phyloP scores from a whole-genome alignment of 1,284 basidiomycete genomes.

The Papiliotrema nemorosa region DNA sequence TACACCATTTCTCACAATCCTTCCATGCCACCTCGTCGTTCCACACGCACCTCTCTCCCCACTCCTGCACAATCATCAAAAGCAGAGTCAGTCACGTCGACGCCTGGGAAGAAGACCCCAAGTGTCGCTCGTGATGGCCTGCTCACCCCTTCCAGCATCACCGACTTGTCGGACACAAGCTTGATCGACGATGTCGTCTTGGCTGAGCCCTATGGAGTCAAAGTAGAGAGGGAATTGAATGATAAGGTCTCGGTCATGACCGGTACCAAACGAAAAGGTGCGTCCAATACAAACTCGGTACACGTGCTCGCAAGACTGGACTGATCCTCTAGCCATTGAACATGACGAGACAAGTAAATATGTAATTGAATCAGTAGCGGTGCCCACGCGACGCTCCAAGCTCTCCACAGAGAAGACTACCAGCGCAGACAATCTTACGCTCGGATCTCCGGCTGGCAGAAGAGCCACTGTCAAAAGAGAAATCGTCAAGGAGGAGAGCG shows the following conservation, averaged over 20 bases:
- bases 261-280: constrained; percentile 19
- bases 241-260: neutral
- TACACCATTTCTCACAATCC: too few species aligned
- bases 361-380: constrained; percentile 23
- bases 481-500: neutral
- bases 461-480: constrained; percentile 9
- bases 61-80: constrained; percentile 24
- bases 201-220: neutral
- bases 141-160: constrained; percentile 18
- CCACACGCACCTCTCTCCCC: constrained; percentile 21
- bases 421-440: constrained; percentile 39
- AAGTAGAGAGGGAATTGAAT: constrained; percentile 4
- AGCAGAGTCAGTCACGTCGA: constrained; percentile 6
- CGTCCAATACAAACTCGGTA: neutral
- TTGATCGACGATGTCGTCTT: neutral
- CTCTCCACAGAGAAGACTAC: constrained; percentile 36
- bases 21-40: constrained; percentile 16
- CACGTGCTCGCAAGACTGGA: too few species aligned
- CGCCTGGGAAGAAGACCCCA: constrained; percentile 3
- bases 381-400: constrained; percentile 29
- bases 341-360: neutral
- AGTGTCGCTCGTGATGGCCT: constrained; percentile 4
- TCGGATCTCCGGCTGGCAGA: constrained; percentile 14
- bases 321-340: too few species aligned
- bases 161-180: constrained; percentile 7